Evolutionary conservation across 2,329 filamentous ascomycete genomes (phyloP), one percentile per base, ranked within the genome.

Genomic region (Aspergillus intermedius): DNA sequence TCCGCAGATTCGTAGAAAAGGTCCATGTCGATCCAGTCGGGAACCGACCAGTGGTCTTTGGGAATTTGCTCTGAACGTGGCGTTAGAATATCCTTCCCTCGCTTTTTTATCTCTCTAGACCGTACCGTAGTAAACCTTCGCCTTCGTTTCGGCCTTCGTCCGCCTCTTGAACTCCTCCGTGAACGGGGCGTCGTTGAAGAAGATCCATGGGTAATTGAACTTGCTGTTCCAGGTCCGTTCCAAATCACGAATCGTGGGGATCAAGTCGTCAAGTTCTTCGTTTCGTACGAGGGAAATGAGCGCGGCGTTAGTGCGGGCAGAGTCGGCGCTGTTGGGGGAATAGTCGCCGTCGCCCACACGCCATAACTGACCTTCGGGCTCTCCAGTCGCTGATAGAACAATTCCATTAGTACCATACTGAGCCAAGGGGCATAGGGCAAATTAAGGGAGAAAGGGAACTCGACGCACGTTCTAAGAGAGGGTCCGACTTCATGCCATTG

Each of bases 191-290:
- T 98, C 91, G 72, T 98, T 98, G 79, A 98, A 94, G 69, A 98
- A 98, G 7, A 90, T 96, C 89, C 93, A 98, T 0, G 93, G 93
- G 66, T 98, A 98, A 75, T 98, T 98, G 81, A 97, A 98, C 66
- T 98, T 98, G 77, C 82, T 77, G 64, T 98, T 98, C 90, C 91
- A 98, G 1, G 91, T 97, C 56, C 86, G 77, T 73, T 98, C 93
- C 51, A 98, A 78, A 64, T 98, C 91, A 48, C 73, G 72, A 88
- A 98, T 98, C 22, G 90, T 89, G 64, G 85, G 81, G 22, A 97
- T 75, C 76, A 98, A 87, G 42, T 86, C 87, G 19, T 82, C 73
- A 23, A 96, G 74, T 74, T 98, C 93, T 65, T 88, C 83, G 64
- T 98, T 98, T 53, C 93, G 85, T 48, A 98, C 93, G 34, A 98